These are phyloP conservation scores for Malbranchea zuffiana DNA, from an alignment of 2,329 filamentous ascomycete species.

Conservation along the genomic window DNA sequence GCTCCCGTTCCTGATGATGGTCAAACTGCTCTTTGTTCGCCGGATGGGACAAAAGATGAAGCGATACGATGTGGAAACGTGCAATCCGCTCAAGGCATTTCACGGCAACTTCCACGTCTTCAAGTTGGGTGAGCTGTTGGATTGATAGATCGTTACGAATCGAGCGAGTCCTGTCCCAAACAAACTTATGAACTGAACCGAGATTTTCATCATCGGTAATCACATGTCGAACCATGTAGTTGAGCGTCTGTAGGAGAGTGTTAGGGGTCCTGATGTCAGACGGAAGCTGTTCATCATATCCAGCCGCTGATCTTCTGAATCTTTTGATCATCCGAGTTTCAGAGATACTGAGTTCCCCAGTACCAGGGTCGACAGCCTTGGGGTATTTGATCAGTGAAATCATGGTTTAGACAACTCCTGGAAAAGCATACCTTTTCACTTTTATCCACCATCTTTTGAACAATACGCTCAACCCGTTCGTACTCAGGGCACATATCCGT, in stretches of 20 bases:
- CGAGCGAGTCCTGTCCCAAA: conserved; percentile 55
- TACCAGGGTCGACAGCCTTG: conserved; percentile 28
- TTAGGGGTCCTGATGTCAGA: conserved; percentile 52
- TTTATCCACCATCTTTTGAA: conserved; percentile 50
- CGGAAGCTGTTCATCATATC: conserved; percentile 51
- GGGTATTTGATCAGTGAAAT: conserved; percentile 12
- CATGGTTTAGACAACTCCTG: neutral
- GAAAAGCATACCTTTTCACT: conserved; percentile 44
- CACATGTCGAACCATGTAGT: conserved; percentile 41
- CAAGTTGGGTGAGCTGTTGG: conserved; percentile 46
- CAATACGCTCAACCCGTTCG: conserved; percentile 51
- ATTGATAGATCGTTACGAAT: conserved; percentile 56
- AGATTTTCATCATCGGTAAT: conserved; percentile 41
- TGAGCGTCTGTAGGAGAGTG: conserved; percentile 36
- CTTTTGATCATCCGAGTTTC: conserved; percentile 49
- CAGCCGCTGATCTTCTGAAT: conserved; percentile 52
- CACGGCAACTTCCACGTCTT: conserved; percentile 47
- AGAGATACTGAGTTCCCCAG: conserved; percentile 25
- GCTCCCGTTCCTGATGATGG: conserved; percentile 51
- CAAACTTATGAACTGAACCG: conserved; percentile 48
- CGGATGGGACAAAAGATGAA: conserved; percentile 47
- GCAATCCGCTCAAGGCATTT: conserved; percentile 53
- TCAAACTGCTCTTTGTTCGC: conserved; percentile 44
- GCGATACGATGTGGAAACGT: conserved; percentile 51
- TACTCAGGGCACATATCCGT: conserved; percentile 55